These are phyloP conservation scores for Taphrina pruni DNA, from an alignment of 1,139 yeast genomes.

Conservation along the genomic window DNA sequence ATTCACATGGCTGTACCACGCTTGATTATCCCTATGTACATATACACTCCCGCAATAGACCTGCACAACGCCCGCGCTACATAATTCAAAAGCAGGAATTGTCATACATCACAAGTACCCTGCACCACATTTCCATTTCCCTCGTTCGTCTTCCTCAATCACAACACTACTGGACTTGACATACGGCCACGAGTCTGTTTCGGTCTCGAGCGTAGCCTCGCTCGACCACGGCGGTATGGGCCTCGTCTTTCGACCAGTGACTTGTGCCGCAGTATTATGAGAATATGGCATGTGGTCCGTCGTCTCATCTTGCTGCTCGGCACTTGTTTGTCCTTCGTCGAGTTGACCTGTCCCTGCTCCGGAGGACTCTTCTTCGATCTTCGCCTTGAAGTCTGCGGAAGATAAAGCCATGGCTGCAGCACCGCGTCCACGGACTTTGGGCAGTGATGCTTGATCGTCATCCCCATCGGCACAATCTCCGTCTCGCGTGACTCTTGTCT, in stretches of 20 bases:
- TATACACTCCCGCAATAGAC: too few species aligned
- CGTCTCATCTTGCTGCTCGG: background rate
- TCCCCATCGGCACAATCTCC: background rate
- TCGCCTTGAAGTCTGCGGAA: background rate
- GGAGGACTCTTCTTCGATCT: background rate
- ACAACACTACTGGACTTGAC: background rate
- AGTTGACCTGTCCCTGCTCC: background rate
- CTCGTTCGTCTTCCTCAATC: conserved; percentile 14
- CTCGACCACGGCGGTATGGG: conserved; percentile 7
- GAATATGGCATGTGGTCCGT: background rate
- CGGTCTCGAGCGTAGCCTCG: background rate
- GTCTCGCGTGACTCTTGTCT: background rate
- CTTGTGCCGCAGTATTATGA: background rate
- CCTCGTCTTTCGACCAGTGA: background rate
- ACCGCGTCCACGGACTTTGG: background rate
- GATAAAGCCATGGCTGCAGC: background rate
- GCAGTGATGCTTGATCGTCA: background rate
- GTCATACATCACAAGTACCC: background rate
- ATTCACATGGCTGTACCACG: too few species aligned
- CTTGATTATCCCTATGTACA: too few species aligned
- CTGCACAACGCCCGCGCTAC: too few species aligned
- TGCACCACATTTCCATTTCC: conserved; percentile 19
- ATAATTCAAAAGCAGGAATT: too few species aligned
- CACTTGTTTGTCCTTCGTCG: background rate
- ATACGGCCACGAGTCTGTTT: conserved; percentile 12